Evolutionary conservation across 129 eudicot genomes (phyloP).

Genomic region (Flaveria linearis): DNA sequence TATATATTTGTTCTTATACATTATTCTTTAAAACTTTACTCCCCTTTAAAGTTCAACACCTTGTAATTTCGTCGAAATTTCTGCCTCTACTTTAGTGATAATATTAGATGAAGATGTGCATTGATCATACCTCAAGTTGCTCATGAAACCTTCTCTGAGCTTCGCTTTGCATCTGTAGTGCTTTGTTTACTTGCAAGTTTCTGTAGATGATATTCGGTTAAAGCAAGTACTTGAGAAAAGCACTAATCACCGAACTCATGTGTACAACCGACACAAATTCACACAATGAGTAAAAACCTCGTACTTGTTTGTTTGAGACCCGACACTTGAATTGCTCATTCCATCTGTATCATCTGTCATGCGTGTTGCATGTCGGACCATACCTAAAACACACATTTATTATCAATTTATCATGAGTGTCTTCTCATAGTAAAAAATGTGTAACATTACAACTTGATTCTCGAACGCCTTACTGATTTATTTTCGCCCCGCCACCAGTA

Average conservation of each 20-base stretch:
- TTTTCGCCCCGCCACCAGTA: conserved; percentile 48
- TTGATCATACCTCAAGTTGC: conserved; percentile 85
- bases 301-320: conserved; percentile 70
- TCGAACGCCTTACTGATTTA: conserved; percentile 49
- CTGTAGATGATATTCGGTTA: conserved; percentile 40
- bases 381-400: conserved; percentile 26
- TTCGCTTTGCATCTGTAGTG: conserved; percentile 86
- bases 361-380: conserved; percentile 44
- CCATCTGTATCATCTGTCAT: conserved; percentile 47
- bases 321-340: conserved; percentile 42
- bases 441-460: background rate
- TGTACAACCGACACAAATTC: conserved; percentile 19
- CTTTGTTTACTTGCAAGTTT: conserved; percentile 68
- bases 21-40: too few relatives aligned
- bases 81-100: background rate
- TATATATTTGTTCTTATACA: background rate
- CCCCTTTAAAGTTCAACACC: too few relatives aligned
- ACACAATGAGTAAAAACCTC: conserved; percentile 8
- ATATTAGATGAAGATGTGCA: background rate
- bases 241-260: background rate
- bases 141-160: conserved; percentile 81
- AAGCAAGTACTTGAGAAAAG: background rate
- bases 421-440: background rate
- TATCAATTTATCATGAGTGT: conserved; percentile 16
- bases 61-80: background rate